A percentile compares a stretch with the other conserved stretches of the same genome.
Conservation (phyloP, 345 rosid genomes). For the Eucalyptus sideroxylon region DNA sequence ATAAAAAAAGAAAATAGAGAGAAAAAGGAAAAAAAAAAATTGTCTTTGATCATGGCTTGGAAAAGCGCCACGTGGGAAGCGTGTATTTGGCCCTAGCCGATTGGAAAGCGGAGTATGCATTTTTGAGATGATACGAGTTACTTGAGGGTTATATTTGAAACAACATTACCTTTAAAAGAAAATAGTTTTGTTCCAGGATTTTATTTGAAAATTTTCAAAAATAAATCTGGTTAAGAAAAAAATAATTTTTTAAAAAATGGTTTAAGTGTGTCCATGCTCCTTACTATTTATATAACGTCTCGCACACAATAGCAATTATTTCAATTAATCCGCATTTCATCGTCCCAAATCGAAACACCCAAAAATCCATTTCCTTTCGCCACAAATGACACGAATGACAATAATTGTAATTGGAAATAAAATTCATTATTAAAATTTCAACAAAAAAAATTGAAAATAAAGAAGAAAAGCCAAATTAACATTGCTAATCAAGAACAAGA, state of each 20-base stretch:
- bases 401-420: not conserved
- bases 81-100: not conserved
- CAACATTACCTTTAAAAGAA: no score
- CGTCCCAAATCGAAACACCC: not conserved
- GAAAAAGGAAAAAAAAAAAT: not conserved
- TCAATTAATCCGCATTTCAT: rapidly evolving
- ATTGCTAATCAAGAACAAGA: no score
- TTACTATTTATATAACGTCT: no score
- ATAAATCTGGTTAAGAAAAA: no score
- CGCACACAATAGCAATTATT: rapidly evolving
- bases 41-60: not conserved
- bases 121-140: not conserved
- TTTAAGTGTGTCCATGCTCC: not conserved
- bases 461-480: no score
- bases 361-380: not conserved
- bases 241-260: no score
- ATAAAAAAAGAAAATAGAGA: not conserved
- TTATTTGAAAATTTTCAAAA: no score
- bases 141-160: no score
- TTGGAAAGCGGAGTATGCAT: not conserved
- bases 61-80: not conserved
- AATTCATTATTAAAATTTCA: not conserved
- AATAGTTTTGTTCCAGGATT: no score
- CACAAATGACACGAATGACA: not conserved
- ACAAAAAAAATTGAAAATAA: no score